Base-by-base conservation (phyloP, 1,139 yeast species). In the Yamadazyma trypodendri region DNA sequence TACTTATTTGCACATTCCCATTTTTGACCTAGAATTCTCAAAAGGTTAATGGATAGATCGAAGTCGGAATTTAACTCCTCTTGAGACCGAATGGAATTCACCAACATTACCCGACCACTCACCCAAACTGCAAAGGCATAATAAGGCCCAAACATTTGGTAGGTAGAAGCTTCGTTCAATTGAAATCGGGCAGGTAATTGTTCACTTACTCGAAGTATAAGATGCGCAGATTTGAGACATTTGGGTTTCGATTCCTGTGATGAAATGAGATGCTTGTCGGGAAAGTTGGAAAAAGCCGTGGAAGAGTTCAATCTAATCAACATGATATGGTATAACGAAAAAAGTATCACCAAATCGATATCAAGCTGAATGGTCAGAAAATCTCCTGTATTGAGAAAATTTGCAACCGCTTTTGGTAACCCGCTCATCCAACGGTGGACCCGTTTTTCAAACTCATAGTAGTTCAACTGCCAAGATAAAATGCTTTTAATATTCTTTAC, bases 91-190 rank as follows among this genome's bases (percentile, higher is more conserved):
- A 48, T 41, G 18, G 45, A 38, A 31, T 49, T 38, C 7, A 49
- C 54, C 23, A 51, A 36, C 2, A 50, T 32, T 1, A 51, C 48
- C 34, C 55, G 43, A 2, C 54, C 53, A 36, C 48, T 38, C 2
- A 51, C 55, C 55, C 55, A 51, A 6, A 51, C 31, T 8, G 48
- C 41, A 40, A 51, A 51, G 0, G 52, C 50, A 42, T 49, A 51
- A 25, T 49, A 50, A 1, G 55, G 55, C 2, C 55, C 55, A 15
- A 49, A 42, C 7, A 43, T 15, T 28, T 41, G 45, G 27, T 44
- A 44, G 1, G 46, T 44, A 1, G 39, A 35, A 14, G 36, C 41
- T 10, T 28, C 39, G 12, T 37, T 35, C n/a, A 28, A 7, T n/a
- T 36, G 35, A 22, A 42, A 44, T n/a, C 35, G 22, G n/a, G 24